phyloP scores from a whole-genome alignment of 768 basidiomycete species.

The Hydnomerulius pinastri region DNA sequence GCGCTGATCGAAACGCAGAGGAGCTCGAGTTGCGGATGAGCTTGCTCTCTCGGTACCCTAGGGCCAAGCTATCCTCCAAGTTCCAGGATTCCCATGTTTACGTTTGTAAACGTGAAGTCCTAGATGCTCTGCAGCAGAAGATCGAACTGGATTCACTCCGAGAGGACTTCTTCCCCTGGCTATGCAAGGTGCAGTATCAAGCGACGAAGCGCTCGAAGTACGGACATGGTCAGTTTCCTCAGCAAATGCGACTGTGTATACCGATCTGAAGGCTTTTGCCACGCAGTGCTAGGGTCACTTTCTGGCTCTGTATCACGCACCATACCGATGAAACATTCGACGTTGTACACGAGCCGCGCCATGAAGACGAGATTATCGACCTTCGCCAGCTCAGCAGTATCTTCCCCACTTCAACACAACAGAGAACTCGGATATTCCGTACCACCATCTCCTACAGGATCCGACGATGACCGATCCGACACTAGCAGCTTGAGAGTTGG shows the following conservation, averaged over 20 bases:
- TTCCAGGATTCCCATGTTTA: constrained; percentile 91
- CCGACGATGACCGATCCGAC: constrained; percentile 36
- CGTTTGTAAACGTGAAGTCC: constrained; percentile 73
- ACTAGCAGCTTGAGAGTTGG: constrained; percentile 62
- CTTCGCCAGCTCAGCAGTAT: constrained; percentile 12
- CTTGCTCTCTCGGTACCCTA: constrained; percentile 77
- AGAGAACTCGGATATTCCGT: constrained; percentile 39
- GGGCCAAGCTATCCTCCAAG: constrained; percentile 62
- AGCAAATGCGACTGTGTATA: not conserved
- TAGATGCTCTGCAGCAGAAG: constrained; percentile 72
- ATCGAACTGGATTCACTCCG: constrained; percentile 76
- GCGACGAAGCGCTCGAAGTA: constrained; percentile 60
- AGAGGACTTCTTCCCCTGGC: constrained; percentile 91
- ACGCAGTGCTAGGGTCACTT: constrained; percentile 47
- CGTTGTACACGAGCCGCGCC: constrained; percentile 35
- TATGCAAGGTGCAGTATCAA: constrained; percentile 85
- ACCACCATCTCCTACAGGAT: constrained; percentile 46
- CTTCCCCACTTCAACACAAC: constrained; percentile 23
- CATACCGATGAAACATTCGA: constrained; percentile 62
- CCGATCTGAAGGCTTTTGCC: not conserved
- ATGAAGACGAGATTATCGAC: constrained; percentile 17
- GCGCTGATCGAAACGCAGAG: constrained; percentile 64
- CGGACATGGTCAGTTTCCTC: constrained; percentile 44
- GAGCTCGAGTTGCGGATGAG: constrained; percentile 77
- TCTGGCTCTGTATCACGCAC: constrained; percentile 47